Evolutionary conservation across 495 filamentous ascomycete genomes (phyloP).

Genomic region (Neurospora sp.): DNA sequence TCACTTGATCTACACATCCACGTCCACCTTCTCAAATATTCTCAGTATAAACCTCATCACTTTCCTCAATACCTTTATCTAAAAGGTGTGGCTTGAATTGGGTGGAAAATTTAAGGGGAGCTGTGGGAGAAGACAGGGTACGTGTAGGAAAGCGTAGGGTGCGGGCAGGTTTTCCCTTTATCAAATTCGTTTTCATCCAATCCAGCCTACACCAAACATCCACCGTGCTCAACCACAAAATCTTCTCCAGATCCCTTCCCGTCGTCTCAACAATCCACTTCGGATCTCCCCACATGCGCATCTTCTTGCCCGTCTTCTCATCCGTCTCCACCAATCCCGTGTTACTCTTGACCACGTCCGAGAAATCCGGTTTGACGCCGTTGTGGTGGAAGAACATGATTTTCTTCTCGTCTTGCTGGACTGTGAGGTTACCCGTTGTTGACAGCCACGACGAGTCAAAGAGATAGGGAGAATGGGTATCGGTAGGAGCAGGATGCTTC

Average conservation of each 20-base stretch:
- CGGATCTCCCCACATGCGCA: slow-evolving; percentile 16
- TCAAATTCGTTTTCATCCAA: not conserved
- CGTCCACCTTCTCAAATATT: too few species aligned
- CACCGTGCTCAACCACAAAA: slow-evolving; percentile 39
- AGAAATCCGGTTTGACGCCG: slow-evolving; percentile 44
- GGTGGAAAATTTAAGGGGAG: not conserved
- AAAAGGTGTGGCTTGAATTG: not conserved
- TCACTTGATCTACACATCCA: too few species aligned
- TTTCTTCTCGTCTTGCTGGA: slow-evolving; percentile 15
- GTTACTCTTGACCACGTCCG: slow-evolving; percentile 4
- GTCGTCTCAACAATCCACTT: slow-evolving; percentile 27
- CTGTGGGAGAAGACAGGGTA: not conserved
- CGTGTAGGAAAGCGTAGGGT: not conserved
- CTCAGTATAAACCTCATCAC: too few species aligned
- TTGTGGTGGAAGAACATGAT: slow-evolving; percentile 47
- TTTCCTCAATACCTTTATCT: not conserved
- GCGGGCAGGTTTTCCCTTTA: not conserved
- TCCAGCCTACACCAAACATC: slow-evolving; percentile 28
- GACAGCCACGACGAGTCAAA: slow-evolving; percentile 8
- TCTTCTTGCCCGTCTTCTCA: slow-evolving; percentile 6
- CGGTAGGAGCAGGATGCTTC: not conserved
- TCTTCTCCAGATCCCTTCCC: slow-evolving; percentile 38
- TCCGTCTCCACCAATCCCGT: slow-evolving; percentile 1
- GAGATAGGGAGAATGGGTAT: not conserved
- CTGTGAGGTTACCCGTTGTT: not conserved